Base-by-base conservation (phyloP, 768 basidiomycete genomes). In the Tulasnella sp. region DNA sequence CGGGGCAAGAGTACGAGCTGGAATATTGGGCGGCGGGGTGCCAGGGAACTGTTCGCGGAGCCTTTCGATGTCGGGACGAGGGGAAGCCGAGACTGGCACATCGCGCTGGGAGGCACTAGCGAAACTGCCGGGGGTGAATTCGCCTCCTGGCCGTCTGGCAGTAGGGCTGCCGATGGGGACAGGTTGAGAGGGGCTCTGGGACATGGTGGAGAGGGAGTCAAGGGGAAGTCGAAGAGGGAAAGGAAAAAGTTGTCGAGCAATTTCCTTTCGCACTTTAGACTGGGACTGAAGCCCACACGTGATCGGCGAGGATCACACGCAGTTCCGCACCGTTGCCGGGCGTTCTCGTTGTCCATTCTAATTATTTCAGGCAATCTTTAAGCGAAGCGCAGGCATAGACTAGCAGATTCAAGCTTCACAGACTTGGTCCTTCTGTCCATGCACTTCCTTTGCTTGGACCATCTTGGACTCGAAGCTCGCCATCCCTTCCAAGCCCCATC, bases 401-500 rank as follows among this genome's bases (percentile, higher is more conserved):
- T 35, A 67, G 61, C 61, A 29, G 13, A 67, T 29, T 67, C 61
- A 67, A 67, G 61, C 61, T 67, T 67, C 61, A 26, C 26, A 67
- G 61, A 67, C 61, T 67, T 67, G 10, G 26, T 67, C 61, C 61
- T 67, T 35, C 26, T 7, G 26, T 67, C 29, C 61, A 16, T 32
- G 61, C 61, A 23, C 51, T 11, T 51, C 51, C 78, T 81, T 81
- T 51, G 35, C 46, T 67, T 73, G 75, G 20, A 81, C 82, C 81
- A 84, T 83, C 29, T 81, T 75, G 82, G 95, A 91, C 82, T 93
- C 92, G 84, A 99, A 99, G 82, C 93, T 95, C 77, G 86, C 87
- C 93, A 98, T 95, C 42, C 96, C 96, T 79, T 91, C 87, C 40
- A 99, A 86, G 42, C 97, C 97, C 96, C 95, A 98, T 61, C 95